Evolutionary conservation across 208 protist species (phyloP), one percentile per base, ranked within the genome.

Genomic region (Trypanosoma caninum): DNA sequence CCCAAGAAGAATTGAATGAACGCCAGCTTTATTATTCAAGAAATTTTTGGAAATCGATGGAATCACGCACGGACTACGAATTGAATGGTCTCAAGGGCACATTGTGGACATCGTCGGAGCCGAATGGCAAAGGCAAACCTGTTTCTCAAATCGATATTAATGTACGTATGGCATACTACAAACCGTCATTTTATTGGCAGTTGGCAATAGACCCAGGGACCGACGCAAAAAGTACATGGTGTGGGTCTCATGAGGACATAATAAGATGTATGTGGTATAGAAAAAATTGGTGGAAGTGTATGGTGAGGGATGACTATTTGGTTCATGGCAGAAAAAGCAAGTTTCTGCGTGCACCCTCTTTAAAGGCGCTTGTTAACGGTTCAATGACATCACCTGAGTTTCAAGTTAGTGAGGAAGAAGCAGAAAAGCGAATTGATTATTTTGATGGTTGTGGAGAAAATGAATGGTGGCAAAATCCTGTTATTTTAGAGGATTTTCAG

Each of bases 391-490:
- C 30, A 20, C 23, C 25, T 41, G 63, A 75, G 14, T 54, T 16
- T 3, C 44, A 63, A 8, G 35, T 40, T 34, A 50, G 34, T 28
- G 50, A 74, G 11, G 48, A 51, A 25, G 66, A 76, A 37, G 50
- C 33, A 11, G 23, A 50, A 33, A 59, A 48, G 22, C 51, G 66
- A 11, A 46, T 65, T 2, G 31, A 3, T 7, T 72, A 72, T 34
- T 72, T 72, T 59, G 58, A 65, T 56, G 52, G 45, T n/a, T 16
- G 27, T n/a, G 65, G 57, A 33, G 71, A 65, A 27, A 76, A 51
- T 64, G 71, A 76, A 38, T 76, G 71, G 71, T 76, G 65, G 71
- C 50, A 76, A 63, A 63, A 66, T 37, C 71, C 71, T 14, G 46
- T 59, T n/a, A 35, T 72, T 10, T 0, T 65, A 14, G 31, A 42